Base-by-base conservation (phyloP, 148 eudicot genomes). In the Rhododendron ferrugineum region DNA sequence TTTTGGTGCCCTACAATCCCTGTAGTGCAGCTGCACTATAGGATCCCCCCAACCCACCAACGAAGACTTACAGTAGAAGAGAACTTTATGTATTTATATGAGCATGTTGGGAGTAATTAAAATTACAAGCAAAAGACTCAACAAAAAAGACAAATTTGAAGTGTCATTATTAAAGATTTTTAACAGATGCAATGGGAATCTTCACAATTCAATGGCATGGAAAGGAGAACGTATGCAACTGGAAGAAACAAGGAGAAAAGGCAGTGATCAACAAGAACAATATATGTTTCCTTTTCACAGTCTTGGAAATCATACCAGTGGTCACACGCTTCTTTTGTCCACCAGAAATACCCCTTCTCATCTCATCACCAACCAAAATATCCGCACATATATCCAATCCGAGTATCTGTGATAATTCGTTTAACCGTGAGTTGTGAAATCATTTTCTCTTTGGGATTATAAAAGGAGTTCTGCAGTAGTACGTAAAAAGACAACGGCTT, bases 291-390 rank as follows among this genome's bases (percentile, higher is more conserved):
- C 8, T 70, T 70, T 70, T 4, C 37, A 28, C 5, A 70, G 36
- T 68, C 74, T 68, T 28, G 75, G 32, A 70, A 70, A 13, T 68
- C 75, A 70, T 82, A 87, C 92, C 92, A 5, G 89, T 88, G 10
- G 92, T 90, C 37, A 88, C 84, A 56, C 92, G 92, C 82, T 90
- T 90, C 88, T 88, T 90, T 66, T 90, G 90, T 70, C 92, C 92
- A 52, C 92, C 92, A 46, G 92, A 90, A 32, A 90, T 90, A 30
- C 92, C 92, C 78, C 92, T 83, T 49, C 92, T 83, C 92, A 90
- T 90, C 34, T 88, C 92, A 82, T 90, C 89, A 16, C 92, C 92
- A 28, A 88, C 92, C 84, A 88, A 75, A 64, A 79, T 87, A 82
- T 90, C 90, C 82, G 90, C 72, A 86, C 92, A 88, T 11, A 85